Conservation (phyloP, 1,284 basidiomycete genomes). For the Ganoderma lingzhi region DNA sequence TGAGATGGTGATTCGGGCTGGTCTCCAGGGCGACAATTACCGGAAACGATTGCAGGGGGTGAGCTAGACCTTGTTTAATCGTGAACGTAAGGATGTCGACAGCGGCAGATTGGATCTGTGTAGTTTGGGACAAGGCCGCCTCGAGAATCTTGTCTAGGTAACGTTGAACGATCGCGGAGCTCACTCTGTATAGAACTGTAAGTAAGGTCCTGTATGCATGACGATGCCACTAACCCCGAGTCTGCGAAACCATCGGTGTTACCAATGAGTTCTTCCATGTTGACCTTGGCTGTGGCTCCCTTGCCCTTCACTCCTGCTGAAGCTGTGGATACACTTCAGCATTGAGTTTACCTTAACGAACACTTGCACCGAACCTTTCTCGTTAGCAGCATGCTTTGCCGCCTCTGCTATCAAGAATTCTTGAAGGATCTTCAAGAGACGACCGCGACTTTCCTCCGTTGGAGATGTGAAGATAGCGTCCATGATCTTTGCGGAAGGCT, state of each 20-base stretch:
- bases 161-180: slow-evolving; percentile 92
- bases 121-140: slow-evolving; percentile 77
- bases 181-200: slow-evolving; percentile 66
- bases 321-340: slow-evolving; percentile 4
- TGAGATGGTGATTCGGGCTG: slow-evolving; percentile 66
- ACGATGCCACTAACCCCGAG: slow-evolving; percentile 74
- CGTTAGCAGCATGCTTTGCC: slow-evolving; percentile 72
- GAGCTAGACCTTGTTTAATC: slow-evolving; percentile 93
- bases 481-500: slow-evolving; percentile 86
- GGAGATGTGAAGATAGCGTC: slow-evolving; percentile 81
- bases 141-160: slow-evolving; percentile 87
- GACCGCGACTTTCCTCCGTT: slow-evolving; percentile 76
- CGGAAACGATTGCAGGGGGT: slow-evolving; percentile 94
- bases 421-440: slow-evolving; percentile 88
- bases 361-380: slow-evolving; percentile 59
- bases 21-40: slow-evolving; percentile 95
- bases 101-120: slow-evolving; percentile 82
- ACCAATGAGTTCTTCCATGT: slow-evolving; percentile 94
- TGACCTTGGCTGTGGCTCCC: slow-evolving; percentile 59
- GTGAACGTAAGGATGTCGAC: slow-evolving; percentile 93
- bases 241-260: slow-evolving; percentile 95
- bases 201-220: neutral
- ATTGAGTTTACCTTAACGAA: neutral
- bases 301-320: slow-evolving; percentile 54
- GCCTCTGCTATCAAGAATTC: slow-evolving; percentile 89